phyloP scores from a whole-genome alignment of 768 basidiomycete species.

The Pleurotus eryngii region DNA sequence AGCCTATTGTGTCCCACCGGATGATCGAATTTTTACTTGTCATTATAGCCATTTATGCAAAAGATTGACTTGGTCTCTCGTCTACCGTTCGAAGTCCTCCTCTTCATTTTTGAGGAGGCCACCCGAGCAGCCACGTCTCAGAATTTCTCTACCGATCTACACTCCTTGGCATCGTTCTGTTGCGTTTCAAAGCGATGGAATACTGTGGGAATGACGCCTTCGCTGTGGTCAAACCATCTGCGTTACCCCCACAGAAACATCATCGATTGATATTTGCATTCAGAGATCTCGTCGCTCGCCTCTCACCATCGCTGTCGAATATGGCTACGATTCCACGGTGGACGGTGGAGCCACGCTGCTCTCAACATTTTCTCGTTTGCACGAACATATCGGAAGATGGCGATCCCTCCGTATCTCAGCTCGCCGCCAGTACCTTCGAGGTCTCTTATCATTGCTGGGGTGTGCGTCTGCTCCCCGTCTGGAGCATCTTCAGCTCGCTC shows the following conservation, averaged over 20 bases:
- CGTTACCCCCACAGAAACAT: neutral
- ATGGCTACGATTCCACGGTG: neutral
- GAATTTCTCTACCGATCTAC: neutral
- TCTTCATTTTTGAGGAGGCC: neutral
- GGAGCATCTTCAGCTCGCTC: conserved; percentile 1
- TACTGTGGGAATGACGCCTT: neutral
- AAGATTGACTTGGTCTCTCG: neutral
- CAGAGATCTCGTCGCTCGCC: neutral
- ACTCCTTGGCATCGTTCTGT: neutral
- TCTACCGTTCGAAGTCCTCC: conserved; percentile 2
- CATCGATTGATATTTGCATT: neutral
- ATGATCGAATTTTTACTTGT: too few species aligned
- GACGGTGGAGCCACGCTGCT: neutral
- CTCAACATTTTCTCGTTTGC: neutral
- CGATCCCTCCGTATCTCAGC: neutral
- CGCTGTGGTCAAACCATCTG: neutral
- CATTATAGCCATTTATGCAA: too few species aligned
- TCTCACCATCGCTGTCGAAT: neutral
- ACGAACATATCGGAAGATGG: neutral
- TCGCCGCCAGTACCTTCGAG: neutral
- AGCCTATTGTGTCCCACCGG: too few species aligned
- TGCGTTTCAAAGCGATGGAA: conserved; percentile 4
- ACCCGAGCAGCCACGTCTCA: neutral
- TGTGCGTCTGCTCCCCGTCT: neutral
- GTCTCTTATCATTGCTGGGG: neutral